Evolutionary conservation across 805 yeast genomes (phyloP), one percentile per base, ranked within the genome.

Genomic region (Cyberlindnera mycetangii): DNA sequence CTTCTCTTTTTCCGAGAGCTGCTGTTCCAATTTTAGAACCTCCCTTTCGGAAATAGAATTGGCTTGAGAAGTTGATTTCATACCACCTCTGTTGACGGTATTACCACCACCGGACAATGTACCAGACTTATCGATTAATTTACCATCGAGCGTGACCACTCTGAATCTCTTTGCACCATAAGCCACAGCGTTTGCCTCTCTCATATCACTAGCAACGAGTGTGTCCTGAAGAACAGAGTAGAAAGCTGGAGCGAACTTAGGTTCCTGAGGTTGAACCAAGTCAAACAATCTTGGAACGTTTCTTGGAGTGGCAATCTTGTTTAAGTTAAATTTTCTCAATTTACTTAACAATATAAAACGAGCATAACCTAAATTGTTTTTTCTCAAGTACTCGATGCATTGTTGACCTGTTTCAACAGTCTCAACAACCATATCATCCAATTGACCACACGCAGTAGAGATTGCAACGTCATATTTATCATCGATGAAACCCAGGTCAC

Each of bases 81-180:
- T 89, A 2, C 85, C 83, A 6, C 98, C 99, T 40, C 75, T 75
- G 15, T 76, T 73, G 8, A 74, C 76, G 32, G 75, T 70, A 43
- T 73, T 76, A 42, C 98, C 99, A 66, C 99, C 99, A 56, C 99
- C 99, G 37, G 95, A 81, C 83, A 95, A 82, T 1, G 97, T 87
- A 64, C 99, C 99, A 2, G 96, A 85, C 14, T 83, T 80, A 56
- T 90, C 97, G 45, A 93, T 92, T 18, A 93, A 69, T 55, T 89
- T 85, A 19, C 99, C 99, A 62, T 87, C 95, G 8, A 89, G 62
- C 0, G 98, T 89, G 0, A 95, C 98, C 19, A 92, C 98, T 55
- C 95, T 76, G 74, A 79, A 86, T 55, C 98, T 71, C 53, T 72
- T 79, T 15, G 72, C 70, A 1, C 95, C 93, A 67, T 84, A 92